phyloP scores from a whole-genome alignment of 371 early-diverging fungal species.

The Rhizomucor miehei region DNA sequence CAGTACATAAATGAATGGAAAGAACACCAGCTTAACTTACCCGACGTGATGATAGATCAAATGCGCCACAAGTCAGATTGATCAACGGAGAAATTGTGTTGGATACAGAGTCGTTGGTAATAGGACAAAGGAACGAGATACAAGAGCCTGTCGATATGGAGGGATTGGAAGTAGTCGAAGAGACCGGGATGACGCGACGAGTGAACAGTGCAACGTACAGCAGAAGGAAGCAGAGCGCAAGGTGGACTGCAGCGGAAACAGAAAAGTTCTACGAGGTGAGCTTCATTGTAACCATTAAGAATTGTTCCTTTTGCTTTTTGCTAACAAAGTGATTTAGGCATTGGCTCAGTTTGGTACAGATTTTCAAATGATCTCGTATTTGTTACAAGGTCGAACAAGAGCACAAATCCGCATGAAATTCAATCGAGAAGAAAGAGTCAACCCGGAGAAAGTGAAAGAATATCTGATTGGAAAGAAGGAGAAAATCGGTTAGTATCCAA shows the following conservation, averaged over 20 bases:
- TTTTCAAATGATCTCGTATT: constrained; percentile 61
- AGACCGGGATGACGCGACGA: constrained; percentile 49
- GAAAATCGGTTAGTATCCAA: constrained; percentile 38
- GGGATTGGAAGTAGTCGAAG: constrained; percentile 68
- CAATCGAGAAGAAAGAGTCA: constrained; percentile 58
- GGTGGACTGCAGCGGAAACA: constrained; percentile 62
- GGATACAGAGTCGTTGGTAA: constrained; percentile 57
- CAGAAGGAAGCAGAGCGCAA: constrained; percentile 25
- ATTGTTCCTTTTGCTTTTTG: background rate
- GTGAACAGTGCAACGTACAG: constrained; percentile 59
- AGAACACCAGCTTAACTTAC: background rate
- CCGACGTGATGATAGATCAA: constrained; percentile 20
- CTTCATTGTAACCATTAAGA: background rate
- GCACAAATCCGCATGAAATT: constrained; percentile 66
- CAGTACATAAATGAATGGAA: background rate
- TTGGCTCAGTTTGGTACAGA: constrained; percentile 76
- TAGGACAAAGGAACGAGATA: too few relatives aligned
- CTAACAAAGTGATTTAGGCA: constrained; percentile 33
- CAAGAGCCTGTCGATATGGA: constrained; percentile 25
- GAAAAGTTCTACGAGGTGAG: constrained; percentile 60
- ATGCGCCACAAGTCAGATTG: constrained; percentile 59
- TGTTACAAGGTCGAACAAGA: constrained; percentile 60
- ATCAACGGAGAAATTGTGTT: constrained; percentile 66
- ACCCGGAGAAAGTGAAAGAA: constrained; percentile 52
- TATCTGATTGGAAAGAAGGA: constrained; percentile 44